phyloP scores from a whole-genome alignment of 2,329 filamentous ascomycete genomes.

The Thelonectria blattea region DNA sequence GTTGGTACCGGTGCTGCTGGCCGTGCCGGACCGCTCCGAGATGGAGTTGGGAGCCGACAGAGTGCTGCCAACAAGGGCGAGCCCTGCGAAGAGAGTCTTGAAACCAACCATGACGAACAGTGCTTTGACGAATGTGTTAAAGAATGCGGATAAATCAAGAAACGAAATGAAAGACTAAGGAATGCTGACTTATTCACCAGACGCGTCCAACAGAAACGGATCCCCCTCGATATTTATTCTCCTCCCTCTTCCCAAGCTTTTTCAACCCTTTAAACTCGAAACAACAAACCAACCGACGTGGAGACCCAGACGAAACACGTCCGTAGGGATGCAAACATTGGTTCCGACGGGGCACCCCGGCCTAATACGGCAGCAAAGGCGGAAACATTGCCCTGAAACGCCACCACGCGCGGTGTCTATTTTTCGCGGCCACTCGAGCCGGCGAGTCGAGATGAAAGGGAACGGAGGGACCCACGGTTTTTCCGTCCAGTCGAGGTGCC shows the following conservation, averaged over 20 bases:
- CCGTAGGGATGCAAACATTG: neutral
- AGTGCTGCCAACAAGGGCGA: slow-evolving; percentile 32
- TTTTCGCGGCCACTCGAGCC: slow-evolving; percentile 11
- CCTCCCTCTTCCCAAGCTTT: no score
- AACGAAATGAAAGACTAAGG: neutral
- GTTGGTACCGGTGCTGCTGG: slow-evolving; percentile 44
- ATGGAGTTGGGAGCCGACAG: slow-evolving; percentile 35
- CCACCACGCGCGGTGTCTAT: slow-evolving; percentile 11
- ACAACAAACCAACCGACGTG: slow-evolving; percentile 5
- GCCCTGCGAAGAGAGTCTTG: slow-evolving; percentile 35
- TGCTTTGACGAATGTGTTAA: neutral
- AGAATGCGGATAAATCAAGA: neutral
- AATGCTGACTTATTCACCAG: neutral
- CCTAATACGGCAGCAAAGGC: neutral
- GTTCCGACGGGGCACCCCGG: slow-evolving; percentile 13
- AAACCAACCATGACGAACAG: slow-evolving; percentile 33
- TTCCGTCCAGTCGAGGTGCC: slow-evolving; percentile 31
- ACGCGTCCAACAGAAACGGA: neutral
- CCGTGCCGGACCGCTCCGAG: slow-evolving; percentile 37
- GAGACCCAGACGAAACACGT: slow-evolving; percentile 1
- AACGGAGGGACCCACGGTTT: slow-evolving; percentile 21
- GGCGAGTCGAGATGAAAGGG: slow-evolving; percentile 30
- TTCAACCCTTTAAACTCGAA: neutral
- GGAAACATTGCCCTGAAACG: slow-evolving; percentile 33
- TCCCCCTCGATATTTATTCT: neutral